Conservation (phyloP, 345 rosid genomes). For the Lagerstroemia speciosa region DNA sequence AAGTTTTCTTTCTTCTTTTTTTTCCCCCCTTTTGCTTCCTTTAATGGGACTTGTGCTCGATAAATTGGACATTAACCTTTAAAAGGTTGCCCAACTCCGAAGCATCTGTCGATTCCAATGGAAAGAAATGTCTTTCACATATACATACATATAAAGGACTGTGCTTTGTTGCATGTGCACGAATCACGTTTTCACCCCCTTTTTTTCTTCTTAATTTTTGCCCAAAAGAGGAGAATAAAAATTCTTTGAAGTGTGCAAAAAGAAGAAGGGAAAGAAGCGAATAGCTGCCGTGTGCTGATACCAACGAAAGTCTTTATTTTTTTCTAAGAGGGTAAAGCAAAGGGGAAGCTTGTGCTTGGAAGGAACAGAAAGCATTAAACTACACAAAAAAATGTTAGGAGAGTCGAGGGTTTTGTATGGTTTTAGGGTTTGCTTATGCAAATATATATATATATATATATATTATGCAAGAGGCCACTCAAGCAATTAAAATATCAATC, state of each 20-base stretch:
- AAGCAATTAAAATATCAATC: background rate
- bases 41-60: conserved; percentile 3
- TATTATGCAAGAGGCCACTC: background rate
- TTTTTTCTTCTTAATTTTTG: background rate
- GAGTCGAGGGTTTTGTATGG: background rate
- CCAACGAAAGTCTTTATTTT: background rate
- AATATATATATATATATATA: no score
- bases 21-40: background rate
- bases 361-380: conserved; percentile 10
- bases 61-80: conserved; percentile 1
- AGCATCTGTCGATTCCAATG: conserved; percentile 28
- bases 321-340: background rate
- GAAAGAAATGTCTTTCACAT: conserved; percentile 11
- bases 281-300: background rate
- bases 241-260: background rate
- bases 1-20: no score
- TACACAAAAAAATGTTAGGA: conserved; percentile 1
- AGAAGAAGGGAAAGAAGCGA: background rate
- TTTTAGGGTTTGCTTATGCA: conserved; percentile 1
- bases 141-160: no score
- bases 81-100: conserved; percentile 26
- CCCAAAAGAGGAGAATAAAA: background rate
- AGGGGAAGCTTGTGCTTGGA: conserved; percentile 12
- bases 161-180: conserved; percentile 10
- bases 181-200: background rate